Conservation (phyloP, 2,329 filamentous ascomycete genomes). For the Colletotrichum horii region DNA sequence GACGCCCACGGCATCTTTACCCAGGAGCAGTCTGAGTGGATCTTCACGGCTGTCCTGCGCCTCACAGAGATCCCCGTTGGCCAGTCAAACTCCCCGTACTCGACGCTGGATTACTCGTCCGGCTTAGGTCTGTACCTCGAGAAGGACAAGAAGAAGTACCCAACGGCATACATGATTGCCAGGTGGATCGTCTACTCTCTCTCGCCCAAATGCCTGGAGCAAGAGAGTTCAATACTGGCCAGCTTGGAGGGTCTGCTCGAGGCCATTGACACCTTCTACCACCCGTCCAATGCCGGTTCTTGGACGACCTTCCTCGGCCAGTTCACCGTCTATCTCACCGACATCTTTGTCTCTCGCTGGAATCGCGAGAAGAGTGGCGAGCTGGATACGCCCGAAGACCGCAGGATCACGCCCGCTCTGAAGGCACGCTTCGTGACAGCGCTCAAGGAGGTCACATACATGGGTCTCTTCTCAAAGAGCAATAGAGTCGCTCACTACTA, state of each 20-base stretch:
- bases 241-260: slow-evolving; percentile 91
- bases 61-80: slow-evolving; percentile 95
- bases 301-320: slow-evolving; percentile 94
- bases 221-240: slow-evolving; percentile 79
- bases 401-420: slow-evolving; percentile 79
- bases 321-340: slow-evolving; percentile 88
- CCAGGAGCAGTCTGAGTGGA: slow-evolving; percentile 85
- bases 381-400: slow-evolving; percentile 81
- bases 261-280: slow-evolving; percentile 97
- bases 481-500: slow-evolving; percentile 90
- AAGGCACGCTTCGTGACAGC: slow-evolving; percentile 90
- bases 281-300: slow-evolving; percentile 90
- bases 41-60: slow-evolving; percentile 90
- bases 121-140: slow-evolving; percentile 88
- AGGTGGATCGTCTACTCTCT: slow-evolving; percentile 93
- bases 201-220: slow-evolving; percentile 80
- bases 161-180: slow-evolving; percentile 88
- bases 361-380: slow-evolving; percentile 94
- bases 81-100: slow-evolving; percentile 93
- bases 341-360: slow-evolving; percentile 97
- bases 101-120: slow-evolving; percentile 80
- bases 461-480: slow-evolving; percentile 98
- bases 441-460: slow-evolving; percentile 91
- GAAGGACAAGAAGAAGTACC: slow-evolving; percentile 92
- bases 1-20: slow-evolving; percentile 90